Evolutionary conservation across 1,139 yeast genomes (phyloP).

Genomic region (Saccharomyces hybrid): DNA sequence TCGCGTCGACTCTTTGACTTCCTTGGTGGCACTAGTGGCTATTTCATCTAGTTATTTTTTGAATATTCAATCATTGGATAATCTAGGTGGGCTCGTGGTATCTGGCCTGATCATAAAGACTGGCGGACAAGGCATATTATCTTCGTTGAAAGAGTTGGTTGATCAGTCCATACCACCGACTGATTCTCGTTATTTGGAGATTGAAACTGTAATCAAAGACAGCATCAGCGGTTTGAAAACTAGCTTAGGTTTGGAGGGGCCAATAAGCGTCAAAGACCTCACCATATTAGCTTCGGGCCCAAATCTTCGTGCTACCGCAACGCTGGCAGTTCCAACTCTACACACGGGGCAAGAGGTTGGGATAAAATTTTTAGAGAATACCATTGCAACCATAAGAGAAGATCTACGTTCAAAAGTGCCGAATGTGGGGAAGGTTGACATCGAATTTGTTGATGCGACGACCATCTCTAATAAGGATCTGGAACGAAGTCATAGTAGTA

Average conservation of each 20-base stretch:
- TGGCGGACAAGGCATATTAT: constrained; percentile 66
- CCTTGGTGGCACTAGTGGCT: constrained; percentile 81
- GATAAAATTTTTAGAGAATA: constrained; percentile 41
- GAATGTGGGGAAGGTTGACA: constrained; percentile 28
- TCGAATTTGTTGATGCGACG: constrained; percentile 34
- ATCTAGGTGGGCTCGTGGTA: constrained; percentile 83
- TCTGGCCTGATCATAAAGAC: constrained; percentile 76
- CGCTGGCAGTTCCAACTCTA: constrained; percentile 37
- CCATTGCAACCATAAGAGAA: constrained; percentile 33
- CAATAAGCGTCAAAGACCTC: neutral
- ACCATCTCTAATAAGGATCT: neutral
- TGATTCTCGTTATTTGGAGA: constrained; percentile 37
- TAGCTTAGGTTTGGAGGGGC: neutral
- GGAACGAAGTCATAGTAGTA: neutral
- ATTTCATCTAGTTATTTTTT: constrained; percentile 79
- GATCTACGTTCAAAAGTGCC: constrained; percentile 24
- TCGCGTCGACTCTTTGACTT: constrained; percentile 88
- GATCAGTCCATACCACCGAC: constrained; percentile 46
- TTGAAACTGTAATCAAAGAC: constrained; percentile 13
- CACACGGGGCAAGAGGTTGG: constrained; percentile 41
- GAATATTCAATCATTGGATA: constrained; percentile 75
- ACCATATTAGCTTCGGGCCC: neutral
- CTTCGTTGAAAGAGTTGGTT: constrained; percentile 65
- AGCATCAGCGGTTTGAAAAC: neutral
- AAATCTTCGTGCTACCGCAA: constrained; percentile 34